Conservation (phyloP, 441 rosid species). For the Aleurites moluccanus region DNA sequence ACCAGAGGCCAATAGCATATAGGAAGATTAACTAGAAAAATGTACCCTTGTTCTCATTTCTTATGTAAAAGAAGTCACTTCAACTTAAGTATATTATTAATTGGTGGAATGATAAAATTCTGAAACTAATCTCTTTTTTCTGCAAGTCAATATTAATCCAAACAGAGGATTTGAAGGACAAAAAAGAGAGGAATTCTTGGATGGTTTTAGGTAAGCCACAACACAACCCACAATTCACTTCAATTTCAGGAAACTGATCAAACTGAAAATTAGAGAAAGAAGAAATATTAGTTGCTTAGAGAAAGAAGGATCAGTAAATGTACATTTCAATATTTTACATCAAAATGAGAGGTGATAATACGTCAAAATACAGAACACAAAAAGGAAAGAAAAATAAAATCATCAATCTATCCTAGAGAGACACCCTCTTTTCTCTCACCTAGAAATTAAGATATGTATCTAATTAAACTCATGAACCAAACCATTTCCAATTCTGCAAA, state of each 20-base stretch:
- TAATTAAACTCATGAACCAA: no score
- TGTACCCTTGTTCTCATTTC: not conserved
- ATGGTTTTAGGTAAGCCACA: not conserved
- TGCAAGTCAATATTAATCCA: no score
- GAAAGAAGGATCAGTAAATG: not conserved
- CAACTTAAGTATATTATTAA: not conserved
- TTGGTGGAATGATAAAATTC: no score
- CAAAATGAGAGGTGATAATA: not conserved
- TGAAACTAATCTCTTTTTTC: no score
- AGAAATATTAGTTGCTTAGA: not conserved
- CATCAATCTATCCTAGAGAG: not conserved
- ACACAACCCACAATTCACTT: not conserved
- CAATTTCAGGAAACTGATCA: not conserved
- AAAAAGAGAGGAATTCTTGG: not conserved
- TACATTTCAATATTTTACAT: not conserved
- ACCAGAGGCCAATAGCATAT: not conserved
- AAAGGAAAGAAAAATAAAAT: not conserved
- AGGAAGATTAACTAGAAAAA: not conserved
- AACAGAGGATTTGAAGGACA: no score
- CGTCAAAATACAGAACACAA: not conserved
- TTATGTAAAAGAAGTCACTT: no score
- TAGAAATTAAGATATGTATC: not conserved
- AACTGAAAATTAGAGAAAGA: not conserved
- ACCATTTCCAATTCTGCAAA: conserved; percentile 6
- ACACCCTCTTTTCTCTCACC: not conserved